Base-by-base conservation (phyloP, 202 grass and related monocot species). In the Alloteropsis angusta region DNA sequence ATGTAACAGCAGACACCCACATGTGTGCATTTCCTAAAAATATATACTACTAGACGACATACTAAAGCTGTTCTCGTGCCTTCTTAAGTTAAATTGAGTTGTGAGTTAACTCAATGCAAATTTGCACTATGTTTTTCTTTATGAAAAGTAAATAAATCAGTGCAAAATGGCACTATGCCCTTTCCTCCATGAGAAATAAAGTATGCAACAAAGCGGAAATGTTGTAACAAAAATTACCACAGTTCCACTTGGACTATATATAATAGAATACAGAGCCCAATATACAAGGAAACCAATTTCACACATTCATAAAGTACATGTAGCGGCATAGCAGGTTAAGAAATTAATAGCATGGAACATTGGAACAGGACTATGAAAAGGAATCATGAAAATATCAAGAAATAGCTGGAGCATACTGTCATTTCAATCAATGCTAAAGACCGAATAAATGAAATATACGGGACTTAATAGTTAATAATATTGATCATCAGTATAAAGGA, bases 391-490 rank as follows among this genome's bases (percentile, higher is more conserved):
- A 82, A 4, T 25, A 68, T 34, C 21, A 84, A 32, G 17, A 62
- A 61, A 80, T 0, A 60, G 53, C 7, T 62, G 39, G 52, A 77
- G 35, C 19, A 41, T 26, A 76, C 17, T 47, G 71, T 62, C 30
- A 56, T 39, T 87, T 65, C 19, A 64, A 57, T 65, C 3, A 64
- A 59, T 76, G 12, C 65, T 72, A 74, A 65, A 19, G 4, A 42
- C 23, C 47, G 8, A 57, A 77, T 5, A 66, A 43, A 45, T 25
- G 21, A 72, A 71, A 72, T 26, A 52, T 0, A 74, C 3, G 59
- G 1, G 23, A 72, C 14, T 39, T 65, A 22, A 59, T 59, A 50
- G 14, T 39, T 65, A 22, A 59, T 59, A 50, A 41, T 14, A 37
- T 49, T 68, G 41, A 17, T 68, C 14, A 34, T 38, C 26, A 73